Evolutionary conservation across 2,329 filamentous ascomycete species (phyloP), one percentile per base, ranked within the genome.

Genomic region (Chaetomiaceae sp.): DNA sequence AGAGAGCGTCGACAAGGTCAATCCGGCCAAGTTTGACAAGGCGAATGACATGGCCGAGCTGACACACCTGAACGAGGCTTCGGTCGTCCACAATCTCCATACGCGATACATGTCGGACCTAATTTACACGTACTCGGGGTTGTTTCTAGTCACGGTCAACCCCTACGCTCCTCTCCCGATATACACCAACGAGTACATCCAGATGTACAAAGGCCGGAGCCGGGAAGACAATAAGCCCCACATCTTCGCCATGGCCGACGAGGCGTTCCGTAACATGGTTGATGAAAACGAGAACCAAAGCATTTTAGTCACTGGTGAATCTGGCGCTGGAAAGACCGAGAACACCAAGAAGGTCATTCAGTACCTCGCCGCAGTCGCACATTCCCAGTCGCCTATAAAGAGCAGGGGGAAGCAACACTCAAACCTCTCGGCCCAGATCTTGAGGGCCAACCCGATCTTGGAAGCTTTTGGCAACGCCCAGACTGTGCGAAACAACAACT

Each of bases 291-390:
- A 90, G 60, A 97, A 99, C 63, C 94, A 99, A 72, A 97, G 92
- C 65, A 99, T 99, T 63, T 77, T 99, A 48, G 95, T 99, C 20
- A 99, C 94, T 2, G 94, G 94, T 71, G 94, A 99, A 73, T 99
- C 94, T 16, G 94, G 94, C 66, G 94, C 94, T 30, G 94, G 94
- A 62, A 99, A 99, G 74, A 99, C 94, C 0, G 94, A 99, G 69
- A 99, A 99, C 67, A 99, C 94, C 14, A 99, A 99, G 68, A 99
- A 99, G 69, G 94, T 99, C 62, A 99, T 99, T 51, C 95, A 99
- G 65, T 99, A 99, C 66, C 82, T 99, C 38, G 94, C 94, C 13
- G 90, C 94, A 1, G 94, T 99, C 41, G 94, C 94, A 9, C 87
- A 89, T 37, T 83, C 89, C 0, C 92, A 97, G 55, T 84, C 85